A percentile compares a stretch with the other conserved stretches of the same genome.
phyloP scores from a whole-genome alignment of 768 basidiomycete genomes.

The Xerocomellus dryophilus region DNA sequence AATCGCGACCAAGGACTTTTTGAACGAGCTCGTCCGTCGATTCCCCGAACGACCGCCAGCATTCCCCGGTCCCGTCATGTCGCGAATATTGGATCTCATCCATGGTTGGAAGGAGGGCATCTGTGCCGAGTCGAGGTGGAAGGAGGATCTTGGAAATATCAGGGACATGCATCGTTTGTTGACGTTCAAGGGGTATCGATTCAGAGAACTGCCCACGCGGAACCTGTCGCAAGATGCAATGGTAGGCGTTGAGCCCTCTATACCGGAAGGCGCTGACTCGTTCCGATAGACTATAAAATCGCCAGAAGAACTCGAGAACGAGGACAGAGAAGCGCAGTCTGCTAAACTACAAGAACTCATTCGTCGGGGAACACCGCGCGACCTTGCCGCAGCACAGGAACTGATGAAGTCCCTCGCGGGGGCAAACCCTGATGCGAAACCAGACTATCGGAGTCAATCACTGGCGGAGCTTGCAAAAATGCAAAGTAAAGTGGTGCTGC shows the following conservation, averaged over 20 bases:
- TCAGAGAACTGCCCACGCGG: constrained; percentile 48
- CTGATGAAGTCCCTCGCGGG: constrained; percentile 95
- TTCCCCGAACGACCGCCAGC: constrained; percentile 98
- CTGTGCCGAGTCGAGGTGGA: constrained; percentile 59
- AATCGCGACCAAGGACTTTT: constrained; percentile 94
- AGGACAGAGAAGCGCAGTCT: constrained; percentile 91
- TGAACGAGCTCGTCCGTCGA: constrained; percentile 95
- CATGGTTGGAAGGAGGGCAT: no score
- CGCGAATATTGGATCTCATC: constrained; percentile 88
- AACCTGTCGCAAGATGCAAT: constrained; percentile 19
- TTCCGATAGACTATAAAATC: constrained; percentile 76
- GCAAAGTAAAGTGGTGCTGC: constrained; percentile 90
- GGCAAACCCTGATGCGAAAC: constrained; percentile 91
- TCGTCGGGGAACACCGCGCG: constrained; percentile 90
- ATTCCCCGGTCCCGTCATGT: constrained; percentile 93
- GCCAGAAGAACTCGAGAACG: constrained; percentile 92
- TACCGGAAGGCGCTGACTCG: not conserved
- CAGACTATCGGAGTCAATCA: constrained; percentile 90
- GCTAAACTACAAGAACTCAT: constrained; percentile 99
- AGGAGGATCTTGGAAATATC: constrained; percentile 95
- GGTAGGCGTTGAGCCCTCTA: constrained; percentile 9
- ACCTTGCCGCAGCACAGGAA: constrained; percentile 93
- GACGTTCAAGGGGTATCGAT: constrained; percentile 89
- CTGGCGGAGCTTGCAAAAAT: constrained; percentile 89
- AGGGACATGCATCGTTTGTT: constrained; percentile 95